These are phyloP conservation scores for Quercus agrifolia DNA, from an alignment of 306 rosid genomes.

Conservation along the genomic window DNA sequence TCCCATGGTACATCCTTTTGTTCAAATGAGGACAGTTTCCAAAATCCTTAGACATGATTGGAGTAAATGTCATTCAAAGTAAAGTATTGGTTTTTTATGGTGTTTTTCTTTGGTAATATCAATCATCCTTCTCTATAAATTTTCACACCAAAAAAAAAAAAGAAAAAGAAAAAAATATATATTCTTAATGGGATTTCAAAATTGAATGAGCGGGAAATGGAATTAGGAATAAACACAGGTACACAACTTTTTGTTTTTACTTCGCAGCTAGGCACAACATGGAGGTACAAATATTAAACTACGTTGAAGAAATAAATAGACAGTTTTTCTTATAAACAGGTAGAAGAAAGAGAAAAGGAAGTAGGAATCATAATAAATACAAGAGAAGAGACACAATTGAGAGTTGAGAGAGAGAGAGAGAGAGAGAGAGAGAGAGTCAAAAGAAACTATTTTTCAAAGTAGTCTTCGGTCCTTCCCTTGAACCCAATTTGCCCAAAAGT, in stretches of 20 bases:
- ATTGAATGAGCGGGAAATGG: neutral
- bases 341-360: neutral
- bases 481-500: slow-evolving; percentile 96
- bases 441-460: slow-evolving; percentile 36
- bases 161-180: neutral
- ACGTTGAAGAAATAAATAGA: neutral
- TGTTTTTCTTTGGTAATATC: neutral
- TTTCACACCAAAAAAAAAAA: neutral
- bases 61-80: too few species aligned
- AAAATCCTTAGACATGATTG: too few species aligned
- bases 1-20: too few species aligned
- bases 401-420: neutral
- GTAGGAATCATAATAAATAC: neutral
- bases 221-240: neutral
- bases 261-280: neutral
- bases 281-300: neutral
- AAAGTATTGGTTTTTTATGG: too few species aligned
- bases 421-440: neutral
- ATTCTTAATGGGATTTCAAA: neutral
- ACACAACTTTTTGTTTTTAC: neutral
- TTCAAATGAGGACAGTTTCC: too few species aligned
- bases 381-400: neutral
- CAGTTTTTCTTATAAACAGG: slow-evolving; percentile 2
- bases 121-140: neutral
- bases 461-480: slow-evolving; percentile 90